Percentiles rank a stretch among this genome's conserved stretches.
Evolutionary conservation across 192 early-diverging fungal species (phyloP).

Genomic region (Diversispora epigaea): DNA sequence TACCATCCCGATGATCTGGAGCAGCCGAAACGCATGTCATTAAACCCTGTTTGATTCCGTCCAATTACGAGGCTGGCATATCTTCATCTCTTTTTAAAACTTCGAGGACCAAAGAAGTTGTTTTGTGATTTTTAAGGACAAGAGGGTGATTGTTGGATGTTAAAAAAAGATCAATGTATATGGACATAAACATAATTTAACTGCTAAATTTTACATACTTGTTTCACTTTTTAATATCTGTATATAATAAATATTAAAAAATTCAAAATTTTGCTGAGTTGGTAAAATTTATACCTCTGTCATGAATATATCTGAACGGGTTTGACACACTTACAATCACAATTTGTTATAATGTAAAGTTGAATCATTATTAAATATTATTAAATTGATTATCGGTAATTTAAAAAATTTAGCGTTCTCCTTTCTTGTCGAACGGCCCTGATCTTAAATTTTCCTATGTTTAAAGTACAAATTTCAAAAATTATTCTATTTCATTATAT

Average conservation of each 20-base stretch:
- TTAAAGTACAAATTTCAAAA: too few relatives aligned
- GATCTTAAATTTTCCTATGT: too few relatives aligned
- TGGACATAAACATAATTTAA: constrained; percentile 4
- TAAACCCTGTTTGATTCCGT: background rate
- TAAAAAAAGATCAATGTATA: constrained; percentile 16
- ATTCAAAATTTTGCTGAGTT: too few relatives aligned
- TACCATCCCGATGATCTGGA: constrained; percentile 14
- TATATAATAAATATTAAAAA: too few relatives aligned
- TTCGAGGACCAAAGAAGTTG: constrained; percentile 15
- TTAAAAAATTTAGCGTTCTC: too few relatives aligned
- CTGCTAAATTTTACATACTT: constrained; percentile 21
- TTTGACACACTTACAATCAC: background rate
- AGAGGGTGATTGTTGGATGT: background rate
- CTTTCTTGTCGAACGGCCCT: too few relatives aligned
- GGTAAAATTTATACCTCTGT: constrained; percentile 1
- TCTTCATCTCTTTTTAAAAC: constrained; percentile 22
- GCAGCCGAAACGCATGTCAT: background rate
- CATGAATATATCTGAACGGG: constrained; percentile 1
- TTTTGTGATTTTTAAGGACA: background rate
- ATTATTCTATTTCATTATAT: too few relatives aligned
- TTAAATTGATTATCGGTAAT: too few relatives aligned
- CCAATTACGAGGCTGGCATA: constrained; percentile 11
- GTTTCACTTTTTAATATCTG: constrained; percentile 16
- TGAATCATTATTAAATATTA: too few relatives aligned
- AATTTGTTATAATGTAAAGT: too few relatives aligned